These are phyloP conservation scores for Meira miltonrushii DNA, from an alignment of 1,284 basidiomycete genomes.

Conservation along the genomic window DNA sequence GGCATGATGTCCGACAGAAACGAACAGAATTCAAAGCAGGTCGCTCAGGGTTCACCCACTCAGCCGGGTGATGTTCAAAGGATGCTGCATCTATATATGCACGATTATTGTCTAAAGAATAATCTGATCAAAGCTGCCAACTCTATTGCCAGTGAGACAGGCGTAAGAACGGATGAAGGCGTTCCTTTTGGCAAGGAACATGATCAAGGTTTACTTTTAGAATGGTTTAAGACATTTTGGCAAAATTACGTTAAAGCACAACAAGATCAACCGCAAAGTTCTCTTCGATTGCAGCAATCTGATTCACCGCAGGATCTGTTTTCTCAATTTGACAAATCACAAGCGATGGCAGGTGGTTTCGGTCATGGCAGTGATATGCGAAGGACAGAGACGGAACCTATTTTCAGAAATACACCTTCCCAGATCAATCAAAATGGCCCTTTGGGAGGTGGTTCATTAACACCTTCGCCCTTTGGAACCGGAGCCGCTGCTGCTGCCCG, in stretches of 20 bases:
- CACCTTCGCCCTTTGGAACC: neutral
- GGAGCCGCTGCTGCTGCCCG: neutral
- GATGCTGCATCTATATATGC: slow-evolving; percentile 10
- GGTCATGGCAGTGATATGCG: neutral
- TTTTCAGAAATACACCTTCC: neutral
- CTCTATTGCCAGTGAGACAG: neutral
- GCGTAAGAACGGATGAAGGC: slow-evolving; percentile 5
- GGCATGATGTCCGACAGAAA: neutral
- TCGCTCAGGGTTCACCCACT: neutral
- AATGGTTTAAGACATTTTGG: slow-evolving; percentile 8
- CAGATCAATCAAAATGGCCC: neutral
- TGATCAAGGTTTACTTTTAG: neutral
- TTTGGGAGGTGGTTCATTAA: neutral
- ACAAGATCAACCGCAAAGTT: neutral
- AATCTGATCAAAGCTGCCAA: slow-evolving; percentile 4
- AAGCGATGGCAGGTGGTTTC: neutral
- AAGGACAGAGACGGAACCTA: neutral
- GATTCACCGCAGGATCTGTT: neutral
- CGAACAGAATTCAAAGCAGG: neutral
- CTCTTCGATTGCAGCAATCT: neutral
- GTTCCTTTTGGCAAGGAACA: neutral
- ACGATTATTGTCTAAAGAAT: slow-evolving; percentile 9
- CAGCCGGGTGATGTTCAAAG: neutral
- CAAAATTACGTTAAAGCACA: neutral
- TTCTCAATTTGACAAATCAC: neutral